Evolutionary conservation across 2,329 filamentous ascomycete genomes (phyloP), one percentile per base, ranked within the genome.

Genomic region (Colletotrichum musae): DNA sequence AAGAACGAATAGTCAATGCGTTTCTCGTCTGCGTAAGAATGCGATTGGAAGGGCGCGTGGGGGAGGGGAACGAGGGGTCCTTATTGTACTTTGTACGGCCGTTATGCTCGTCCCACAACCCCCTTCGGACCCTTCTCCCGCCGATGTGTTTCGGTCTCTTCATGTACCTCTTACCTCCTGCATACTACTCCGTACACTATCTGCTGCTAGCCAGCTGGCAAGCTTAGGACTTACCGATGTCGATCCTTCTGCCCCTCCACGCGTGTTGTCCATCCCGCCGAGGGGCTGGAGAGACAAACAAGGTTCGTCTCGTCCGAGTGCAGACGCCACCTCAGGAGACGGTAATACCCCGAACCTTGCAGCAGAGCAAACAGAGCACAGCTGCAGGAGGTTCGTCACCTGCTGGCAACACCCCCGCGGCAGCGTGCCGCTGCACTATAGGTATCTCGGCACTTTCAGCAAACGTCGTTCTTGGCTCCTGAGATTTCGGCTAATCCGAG

Each of bases 151-250:
- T 36, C 7, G 32, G 32, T 36, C 32, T 10, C 32, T 10, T 36
- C 9, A 36, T 36, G 32, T 43, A 43, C 41, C 41, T 43, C 41
- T n/a, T 43, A 43, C 41, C 41, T 15, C 3, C 13, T 24, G 41
- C 5, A 43, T 5, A 43, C 16, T 15, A 18, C 18, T 18, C 18
- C 18, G 18, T 18, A 4, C 21, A 43, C 6, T 43, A 43, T 6
- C 15, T 43, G 6, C 18, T 45, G 36, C 48, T 58, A 64, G 65
- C 53, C 59, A 68, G 45, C 45, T 68, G 64, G 50, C 58, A 57
- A 21, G 26, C 28, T 15, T 60, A 48, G 47, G 56, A 18, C 18
- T 18, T 18, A 18, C 47, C 2, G 21, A 4, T 24, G 32, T 36
- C 32, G 32, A 36, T 36, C 12, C 15, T n/a, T 21, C 28, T n/a